Evolutionary conservation across 345 rosid species (phyloP), one percentile per base, ranked within the genome.

Genomic region (Passiflora organensis): DNA sequence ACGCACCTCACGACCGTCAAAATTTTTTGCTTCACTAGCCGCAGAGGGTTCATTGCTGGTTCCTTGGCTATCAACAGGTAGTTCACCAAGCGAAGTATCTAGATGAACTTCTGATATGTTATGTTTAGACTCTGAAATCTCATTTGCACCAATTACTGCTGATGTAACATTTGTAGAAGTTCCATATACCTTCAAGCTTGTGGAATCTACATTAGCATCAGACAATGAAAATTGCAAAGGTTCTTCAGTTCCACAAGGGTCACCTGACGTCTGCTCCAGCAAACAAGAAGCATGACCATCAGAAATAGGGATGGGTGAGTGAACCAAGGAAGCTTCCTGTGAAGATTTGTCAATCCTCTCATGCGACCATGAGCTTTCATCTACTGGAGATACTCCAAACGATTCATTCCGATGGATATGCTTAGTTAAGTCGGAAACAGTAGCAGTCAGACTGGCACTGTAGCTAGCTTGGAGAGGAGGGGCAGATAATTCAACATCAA

Each of bases 381-480:
- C 59, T 47, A 43, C 8, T 20, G 62, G 49, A 32, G 80, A 57
- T 48, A 63, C 71, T 1, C 76, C 70, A 10, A 64, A 56, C 20
- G 63, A 51, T 37, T 72, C 87, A 59, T 72, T 65, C 38, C 43
- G 76, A 65, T 70, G 72, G 48, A 71, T 57, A 65, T 62, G 67
- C 69, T 55, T 53, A 48, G 60, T 45, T 54, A 54, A 72, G 47
- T 76, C 82, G 16, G 80, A 63, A 55, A 20, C 58, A 54, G 59
- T 60, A 50, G 76, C 60, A 55, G 55, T 69, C 76, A 64, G 58
- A 68, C 67, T 71, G 53, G 48, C 51, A 64, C 52, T 74, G 28
- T 65, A 78, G 70, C 74, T 62, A 51, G 77, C 64, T 69, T 84
- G 87, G 38, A 79, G 82, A 43, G 87, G 84, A 59, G 59, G 73